A percentile compares a stretch with the other conserved stretches of the same genome.
phyloP scores from a whole-genome alignment of 768 basidiomycete genomes.

The Hypholoma sublateritium region DNA sequence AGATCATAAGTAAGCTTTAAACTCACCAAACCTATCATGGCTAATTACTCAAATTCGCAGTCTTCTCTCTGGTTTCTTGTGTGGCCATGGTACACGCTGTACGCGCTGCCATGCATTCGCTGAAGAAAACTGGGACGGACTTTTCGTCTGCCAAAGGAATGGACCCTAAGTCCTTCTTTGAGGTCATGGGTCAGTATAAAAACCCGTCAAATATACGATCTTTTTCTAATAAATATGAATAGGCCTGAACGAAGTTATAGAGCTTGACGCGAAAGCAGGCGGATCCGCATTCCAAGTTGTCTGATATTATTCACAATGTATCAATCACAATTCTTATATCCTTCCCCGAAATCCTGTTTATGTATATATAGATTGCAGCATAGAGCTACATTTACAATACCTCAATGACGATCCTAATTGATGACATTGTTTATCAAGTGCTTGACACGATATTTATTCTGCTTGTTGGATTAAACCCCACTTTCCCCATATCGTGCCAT shows the following conservation, averaged over 20 bases:
- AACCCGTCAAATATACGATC: not conserved
- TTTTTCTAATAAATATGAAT: not conserved
- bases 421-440: not conserved
- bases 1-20: constrained; percentile 65
- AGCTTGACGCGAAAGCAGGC: constrained; percentile 56
- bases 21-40: not conserved
- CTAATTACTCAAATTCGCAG: constrained; percentile 28
- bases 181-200: constrained; percentile 60
- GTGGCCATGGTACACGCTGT: constrained; percentile 79
- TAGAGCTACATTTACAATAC: no score
- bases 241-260: constrained; percentile 55
- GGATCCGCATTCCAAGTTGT: constrained; percentile 59
- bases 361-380: no score
- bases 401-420: not conserved
- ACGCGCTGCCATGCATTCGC: constrained; percentile 71
- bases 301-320: constrained; percentile 24
- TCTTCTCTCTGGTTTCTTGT: constrained; percentile 75
- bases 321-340: not conserved
- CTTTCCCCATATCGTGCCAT: constrained; percentile 26
- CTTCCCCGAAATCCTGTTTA: not conserved
- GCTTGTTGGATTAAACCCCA: constrained; percentile 32
- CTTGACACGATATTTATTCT: not conserved
- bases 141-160: constrained; percentile 58
- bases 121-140: constrained; percentile 80
- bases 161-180: constrained; percentile 78